Conservation (phyloP, 2,329 filamentous ascomycete genomes). For the Hypoxylon sp. region DNA sequence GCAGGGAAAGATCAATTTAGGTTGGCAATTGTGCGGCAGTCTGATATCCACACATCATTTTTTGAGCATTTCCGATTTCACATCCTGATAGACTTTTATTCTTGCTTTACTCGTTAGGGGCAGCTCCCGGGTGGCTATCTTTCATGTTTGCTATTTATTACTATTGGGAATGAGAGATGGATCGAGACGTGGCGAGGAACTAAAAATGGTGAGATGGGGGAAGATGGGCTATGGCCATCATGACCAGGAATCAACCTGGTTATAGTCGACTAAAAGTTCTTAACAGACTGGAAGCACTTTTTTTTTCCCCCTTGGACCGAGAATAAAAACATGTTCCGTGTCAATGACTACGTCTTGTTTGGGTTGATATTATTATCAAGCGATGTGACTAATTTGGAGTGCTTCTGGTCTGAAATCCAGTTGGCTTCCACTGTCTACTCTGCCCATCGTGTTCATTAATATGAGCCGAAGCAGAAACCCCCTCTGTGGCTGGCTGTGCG, state of each 20-base stretch:
- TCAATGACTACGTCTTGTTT: constrained; percentile 5
- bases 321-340: constrained; percentile 10
- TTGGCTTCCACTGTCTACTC: neutral
- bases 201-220: neutral
- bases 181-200: neutral
- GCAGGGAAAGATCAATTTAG: constrained; percentile 24
- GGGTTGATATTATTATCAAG: neutral
- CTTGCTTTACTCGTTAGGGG: constrained; percentile 21
- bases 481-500: neutral
- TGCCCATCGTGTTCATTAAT: neutral
- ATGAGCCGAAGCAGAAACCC: neutral
- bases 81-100: constrained; percentile 32
- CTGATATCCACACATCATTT: constrained; percentile 10
- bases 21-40: constrained; percentile 22
- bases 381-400: neutral
- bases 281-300: constrained; percentile 25
- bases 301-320: constrained; percentile 3
- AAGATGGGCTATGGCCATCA: neutral
- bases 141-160: constrained; percentile 14
- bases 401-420: neutral
- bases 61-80: constrained; percentile 7
- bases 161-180: constrained; percentile 14
- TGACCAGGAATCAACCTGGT: constrained; percentile 1
- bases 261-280: constrained; percentile 2
- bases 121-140: constrained; percentile 20